A percentile compares a stretch with the other conserved stretches of the same genome.
Conservation (phyloP, 2,329 filamentous ascomycete species). For the Scedosporium boydii region DNA sequence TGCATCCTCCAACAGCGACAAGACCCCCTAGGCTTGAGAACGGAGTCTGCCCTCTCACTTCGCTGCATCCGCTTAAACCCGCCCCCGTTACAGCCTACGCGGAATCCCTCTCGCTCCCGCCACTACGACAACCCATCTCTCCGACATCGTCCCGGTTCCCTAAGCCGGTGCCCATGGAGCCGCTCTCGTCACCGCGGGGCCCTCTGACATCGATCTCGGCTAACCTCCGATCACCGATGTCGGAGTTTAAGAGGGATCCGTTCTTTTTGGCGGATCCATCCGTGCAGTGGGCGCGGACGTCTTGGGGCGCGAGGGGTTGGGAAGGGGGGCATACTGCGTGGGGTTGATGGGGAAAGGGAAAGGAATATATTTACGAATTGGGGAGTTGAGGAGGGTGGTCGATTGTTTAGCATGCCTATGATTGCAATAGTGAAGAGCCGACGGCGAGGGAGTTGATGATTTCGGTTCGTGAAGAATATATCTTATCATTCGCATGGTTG, state of each 20-base stretch:
- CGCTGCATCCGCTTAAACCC: neutral
- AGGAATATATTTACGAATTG: no score
- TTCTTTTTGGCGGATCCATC: slow-evolving; percentile 16
- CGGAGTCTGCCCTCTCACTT: neutral
- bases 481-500: no score
- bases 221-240: slow-evolving; percentile 17
- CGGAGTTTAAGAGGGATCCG: slow-evolving; percentile 13
- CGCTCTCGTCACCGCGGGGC: slow-evolving; percentile 16
- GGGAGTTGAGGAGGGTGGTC: neutral
- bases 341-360: neutral
- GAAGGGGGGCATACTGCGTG: neutral
- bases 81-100: neutral
- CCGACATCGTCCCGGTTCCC: slow-evolving; percentile 11
- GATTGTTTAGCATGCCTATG: no score
- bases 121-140: slow-evolving; percentile 16
- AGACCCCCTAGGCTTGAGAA: neutral
- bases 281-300: slow-evolving; percentile 12
- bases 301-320: neutral
- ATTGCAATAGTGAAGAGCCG: neutral
- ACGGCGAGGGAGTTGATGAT: neutral
- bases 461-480: no score
- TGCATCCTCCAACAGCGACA: neutral
- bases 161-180: slow-evolving; percentile 20
- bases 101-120: slow-evolving; percentile 17
- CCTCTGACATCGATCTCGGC: slow-evolving; percentile 21